These are phyloP conservation scores for Rubia occidens DNA, from an alignment of 305 asterid species.

Conservation along the genomic window DNA sequence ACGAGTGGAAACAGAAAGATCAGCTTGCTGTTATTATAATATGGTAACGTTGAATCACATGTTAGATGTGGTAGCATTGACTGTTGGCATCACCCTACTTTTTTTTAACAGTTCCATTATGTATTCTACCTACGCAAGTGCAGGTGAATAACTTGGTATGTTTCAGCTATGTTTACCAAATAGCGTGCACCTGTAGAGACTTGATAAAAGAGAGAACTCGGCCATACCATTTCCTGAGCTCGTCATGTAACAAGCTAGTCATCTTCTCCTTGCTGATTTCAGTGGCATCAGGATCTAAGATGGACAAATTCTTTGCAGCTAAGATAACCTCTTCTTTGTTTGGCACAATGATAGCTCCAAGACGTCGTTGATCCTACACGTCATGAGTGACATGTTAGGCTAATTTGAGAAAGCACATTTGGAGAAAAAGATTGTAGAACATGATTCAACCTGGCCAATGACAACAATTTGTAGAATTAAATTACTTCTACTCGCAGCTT, in stretches of 20 bases:
- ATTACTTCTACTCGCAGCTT: constrained; percentile 77
- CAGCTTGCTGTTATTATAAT: neutral
- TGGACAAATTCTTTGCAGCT: constrained; percentile 53
- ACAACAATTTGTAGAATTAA: constrained; percentile 82
- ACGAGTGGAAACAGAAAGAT: neutral
- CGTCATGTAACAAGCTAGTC: constrained; percentile 45
- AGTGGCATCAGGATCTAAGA: constrained; percentile 41
- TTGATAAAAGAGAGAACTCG: constrained; percentile 9
- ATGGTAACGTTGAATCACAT: neutral
- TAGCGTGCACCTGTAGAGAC: neutral
- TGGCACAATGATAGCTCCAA: constrained; percentile 81
- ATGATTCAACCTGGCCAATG: constrained; percentile 65
- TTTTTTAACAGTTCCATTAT: neutral
- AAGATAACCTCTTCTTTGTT: constrained; percentile 62
- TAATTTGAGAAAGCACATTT: neutral
- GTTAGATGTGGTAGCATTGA: neutral
- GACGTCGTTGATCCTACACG: constrained; percentile 78
- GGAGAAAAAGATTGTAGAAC: neutral
- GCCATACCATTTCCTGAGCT: constrained; percentile 63
- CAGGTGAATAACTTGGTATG: neutral
- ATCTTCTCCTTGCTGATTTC: constrained; percentile 55
- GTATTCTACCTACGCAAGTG: neutral
- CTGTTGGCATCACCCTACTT: neutral
- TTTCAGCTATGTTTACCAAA: neutral
- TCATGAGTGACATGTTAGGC: constrained; percentile 9